Base-by-base conservation (phyloP, 768 basidiomycete species). In the Naganishia vaughanmartiniae region DNA sequence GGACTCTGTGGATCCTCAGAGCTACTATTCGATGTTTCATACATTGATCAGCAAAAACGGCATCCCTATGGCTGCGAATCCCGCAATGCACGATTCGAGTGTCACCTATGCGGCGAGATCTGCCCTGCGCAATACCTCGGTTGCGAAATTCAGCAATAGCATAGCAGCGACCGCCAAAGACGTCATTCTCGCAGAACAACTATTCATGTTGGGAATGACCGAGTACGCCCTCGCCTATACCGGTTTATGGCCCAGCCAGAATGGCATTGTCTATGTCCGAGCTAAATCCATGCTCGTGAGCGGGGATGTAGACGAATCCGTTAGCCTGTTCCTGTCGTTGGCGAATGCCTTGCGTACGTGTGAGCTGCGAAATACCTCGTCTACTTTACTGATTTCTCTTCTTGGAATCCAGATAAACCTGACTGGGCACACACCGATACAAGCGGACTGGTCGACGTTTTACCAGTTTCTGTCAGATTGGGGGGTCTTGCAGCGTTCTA, bases 401-500 rank as follows among this genome's bases (percentile, higher is more conserved):
- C 26, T n/a, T 6, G 14, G 14, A 0, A 65, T 42, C 10, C 28
- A 57, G 60, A 46, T 26, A 24, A 53, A 17, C 19, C 17, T 9
- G 46, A 56, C 28, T 70, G 65, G 69, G 36, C 54, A 1, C 4
- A 53, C 26, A 45, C 33, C 26, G 72, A 70, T 65, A 34, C 26
- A 5, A 69, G 45, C 26, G 72, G 72, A 2, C 58, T 73, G 21
- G 54, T 42, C 1, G 39, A 63, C 11, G 45, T 73, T 17, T 34
- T 73, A 19, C 72, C 72, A 24, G 57, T 51, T n/a, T 19, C 24
- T 30, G 56, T 67, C 28, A 21, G 76, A 71, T 17, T 70, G 70
- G 58, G 66, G 30, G 75, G 67, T 5, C 85, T 87, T 66, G 87
- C 88, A 75, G 83, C 84, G 11, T 95, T 90, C 83, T 93, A 93